Conservation (phyloP, 176 grass and related monocot species). For the Carex myosuroides region DNA sequence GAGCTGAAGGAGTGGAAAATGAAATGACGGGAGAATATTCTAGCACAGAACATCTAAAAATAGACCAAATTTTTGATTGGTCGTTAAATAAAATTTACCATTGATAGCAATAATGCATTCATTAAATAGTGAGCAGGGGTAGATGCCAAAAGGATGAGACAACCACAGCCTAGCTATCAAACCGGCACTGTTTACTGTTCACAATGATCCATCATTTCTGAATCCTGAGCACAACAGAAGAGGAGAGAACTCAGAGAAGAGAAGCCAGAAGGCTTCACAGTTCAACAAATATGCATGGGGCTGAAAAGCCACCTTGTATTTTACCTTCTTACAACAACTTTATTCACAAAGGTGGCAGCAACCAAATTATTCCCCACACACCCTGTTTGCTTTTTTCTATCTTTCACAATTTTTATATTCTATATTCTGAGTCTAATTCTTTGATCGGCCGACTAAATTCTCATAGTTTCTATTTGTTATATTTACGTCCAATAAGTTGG, state of each 20-base stretch:
- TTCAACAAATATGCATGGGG: not conserved
- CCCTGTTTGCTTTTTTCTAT: no score
- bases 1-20: not conserved
- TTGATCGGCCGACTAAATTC: no score
- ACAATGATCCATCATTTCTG: conserved; percentile 5
- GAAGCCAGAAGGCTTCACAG: not conserved
- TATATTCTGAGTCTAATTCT: no score
- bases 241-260: not conserved
- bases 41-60: not conserved
- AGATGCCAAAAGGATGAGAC: not conserved
- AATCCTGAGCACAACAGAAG: not conserved
- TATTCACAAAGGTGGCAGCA: not conserved
- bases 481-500: no score
- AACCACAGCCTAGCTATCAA: not conserved
- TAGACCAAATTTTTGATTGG: not conserved
- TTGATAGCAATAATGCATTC: conserved; percentile 9
- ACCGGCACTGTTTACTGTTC: not conserved
- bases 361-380: not conserved
- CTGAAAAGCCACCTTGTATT: not conserved
- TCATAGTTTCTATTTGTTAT: no score
- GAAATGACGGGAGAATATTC: conserved; percentile 27
- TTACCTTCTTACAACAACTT: not conserved
- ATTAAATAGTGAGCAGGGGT: not conserved
- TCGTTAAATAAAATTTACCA: conserved; percentile 7
- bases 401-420: no score